Evolutionary conservation across 768 basidiomycete genomes (phyloP), one percentile per base, ranked within the genome.

Genomic region (Leccinum pellstonianum): DNA sequence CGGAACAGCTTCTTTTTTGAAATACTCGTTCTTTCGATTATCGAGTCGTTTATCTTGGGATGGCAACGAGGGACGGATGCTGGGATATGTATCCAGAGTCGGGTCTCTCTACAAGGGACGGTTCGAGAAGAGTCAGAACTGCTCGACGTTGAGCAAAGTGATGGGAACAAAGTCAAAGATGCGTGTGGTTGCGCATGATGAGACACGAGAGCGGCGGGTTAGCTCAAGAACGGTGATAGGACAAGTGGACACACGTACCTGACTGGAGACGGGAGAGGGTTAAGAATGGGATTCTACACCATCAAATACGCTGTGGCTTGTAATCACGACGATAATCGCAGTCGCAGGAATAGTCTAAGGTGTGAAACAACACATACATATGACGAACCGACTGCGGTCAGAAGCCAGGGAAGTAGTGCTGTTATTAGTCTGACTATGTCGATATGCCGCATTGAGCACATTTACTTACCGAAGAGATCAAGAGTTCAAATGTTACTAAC

Each of bases 311-410:
- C 11, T 65, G 49, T 65, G 68, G 59, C 56, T 23, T 55, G 60
- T 54, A 5, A 47, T 62, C n/a, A 49, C 66, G 27, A 68, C 59
- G 46, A 57, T 68, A 19, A 66, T 66, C 5, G 52, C 60, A 2
- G 27, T 65, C 38, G n/a, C 66, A 64, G 55, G 66, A 60, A 31
- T 47, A 61, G 27, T 27, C 27, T 29, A 29, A 29, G 14, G 56
- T 57, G 19, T 12, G 2, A 63, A 63, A 14, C 33, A 33, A 33
- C 57, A 33, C 55, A 69, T 47, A 58, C 66, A 66, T 1, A 50
- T 61, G 31, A 51, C 37, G 19, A 43, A 23, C 23, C 56, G 68
- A 17, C 57, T 47, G 35, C 57, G 63, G 33, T 65, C 62, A 68
- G 41, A 14, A 37, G 35, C 35, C 35, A 37, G 37, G 15, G 25